A percentile compares a stretch with the other conserved stretches of the same genome.
These are phyloP conservation scores for Aspergillus latus DNA, from an alignment of 2,329 filamentous ascomycete genomes.

Conservation along the genomic window DNA sequence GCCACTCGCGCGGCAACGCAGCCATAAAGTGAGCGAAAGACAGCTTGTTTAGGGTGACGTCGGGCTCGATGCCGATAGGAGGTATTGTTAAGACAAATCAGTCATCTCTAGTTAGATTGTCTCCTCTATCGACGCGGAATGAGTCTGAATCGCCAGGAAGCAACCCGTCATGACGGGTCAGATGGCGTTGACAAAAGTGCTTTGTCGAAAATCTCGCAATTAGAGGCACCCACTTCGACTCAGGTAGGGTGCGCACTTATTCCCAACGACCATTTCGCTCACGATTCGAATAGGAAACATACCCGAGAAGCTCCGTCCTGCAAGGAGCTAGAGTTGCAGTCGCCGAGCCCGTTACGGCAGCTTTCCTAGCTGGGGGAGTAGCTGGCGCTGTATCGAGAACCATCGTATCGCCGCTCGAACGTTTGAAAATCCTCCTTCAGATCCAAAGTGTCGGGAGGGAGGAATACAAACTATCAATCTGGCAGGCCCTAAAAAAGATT, in stretches of 20 bases:
- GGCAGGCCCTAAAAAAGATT: constrained; percentile 89
- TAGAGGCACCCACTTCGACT: constrained; percentile 21
- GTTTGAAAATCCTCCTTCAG: constrained; percentile 97
- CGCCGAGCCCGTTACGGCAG: constrained; percentile 81
- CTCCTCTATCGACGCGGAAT: constrained; percentile 23
- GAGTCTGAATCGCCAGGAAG: constrained; percentile 38
- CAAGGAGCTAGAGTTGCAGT: constrained; percentile 45
- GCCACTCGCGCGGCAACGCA: background rate
- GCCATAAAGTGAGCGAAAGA: background rate
- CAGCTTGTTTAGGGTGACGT: background rate
- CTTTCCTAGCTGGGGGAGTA: constrained; percentile 90
- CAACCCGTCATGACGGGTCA: constrained; percentile 21
- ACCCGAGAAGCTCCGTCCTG: constrained; percentile 22
- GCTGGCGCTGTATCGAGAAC: constrained; percentile 97
- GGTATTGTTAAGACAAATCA: background rate
- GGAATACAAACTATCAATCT: constrained; percentile 90
- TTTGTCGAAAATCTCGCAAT: constrained; percentile 23
- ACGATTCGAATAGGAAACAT: constrained; percentile 21
- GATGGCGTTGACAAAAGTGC: constrained; percentile 20
- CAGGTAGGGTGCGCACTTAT: constrained; percentile 23
- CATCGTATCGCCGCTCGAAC: constrained; percentile 91
- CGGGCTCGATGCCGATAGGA: background rate
- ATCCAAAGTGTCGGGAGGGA: constrained; percentile 86
- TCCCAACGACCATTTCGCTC: background rate
- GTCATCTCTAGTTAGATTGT: background rate